Base-by-base conservation (phyloP, 768 basidiomycete species). In the Tylopilus rubrobrunneus region DNA sequence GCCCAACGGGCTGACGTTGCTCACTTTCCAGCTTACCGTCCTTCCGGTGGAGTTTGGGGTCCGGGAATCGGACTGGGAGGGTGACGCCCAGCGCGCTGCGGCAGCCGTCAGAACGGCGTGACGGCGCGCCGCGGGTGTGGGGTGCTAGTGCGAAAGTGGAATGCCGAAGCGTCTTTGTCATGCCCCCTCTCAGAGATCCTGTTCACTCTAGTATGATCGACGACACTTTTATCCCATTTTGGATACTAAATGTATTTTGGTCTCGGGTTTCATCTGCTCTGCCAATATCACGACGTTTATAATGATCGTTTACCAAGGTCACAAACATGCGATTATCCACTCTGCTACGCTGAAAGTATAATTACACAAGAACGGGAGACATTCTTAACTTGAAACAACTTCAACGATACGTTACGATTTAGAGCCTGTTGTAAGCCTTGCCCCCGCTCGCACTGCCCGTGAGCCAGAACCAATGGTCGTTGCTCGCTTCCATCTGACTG, bases 1-100 rank as follows among this genome's bases (percentile, higher is more conserved):
- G 48, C 79, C 71, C 1, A 70, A 74, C 48, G 88, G 89, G 0
- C 67, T 89, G 36, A 88, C 89, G 1, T 62, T 91, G 4, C 43
- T 68, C 5, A 1, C 29, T 1, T 85, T 89, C 74, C 86, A 91
- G 62, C 49, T 51, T 8, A 67, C 62, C 3, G 56, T 63, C 10
- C 12, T 71, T 5, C 59, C 69, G 2, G 53, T 69, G 9, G 69
- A 69, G 41, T 41, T 56, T 15, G 47, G 67, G 21, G 49, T 58
- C 31, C 56, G 58, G 2, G 55, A 58, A 15, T 7, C 52, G 10
- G 69, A 70, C 15, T 68, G 67, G 67, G 40, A 28, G 4, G n/a
- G 7, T 4, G 56, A 53, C 12, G 53, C 53, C 27, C 11, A 48
- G 17, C 36, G n/a, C 5, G 17, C 4, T 12, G 34, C 52, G 9